Base-by-base conservation (phyloP, 768 basidiomycete genomes). In the Erythrobasidium yunnanense region DNA sequence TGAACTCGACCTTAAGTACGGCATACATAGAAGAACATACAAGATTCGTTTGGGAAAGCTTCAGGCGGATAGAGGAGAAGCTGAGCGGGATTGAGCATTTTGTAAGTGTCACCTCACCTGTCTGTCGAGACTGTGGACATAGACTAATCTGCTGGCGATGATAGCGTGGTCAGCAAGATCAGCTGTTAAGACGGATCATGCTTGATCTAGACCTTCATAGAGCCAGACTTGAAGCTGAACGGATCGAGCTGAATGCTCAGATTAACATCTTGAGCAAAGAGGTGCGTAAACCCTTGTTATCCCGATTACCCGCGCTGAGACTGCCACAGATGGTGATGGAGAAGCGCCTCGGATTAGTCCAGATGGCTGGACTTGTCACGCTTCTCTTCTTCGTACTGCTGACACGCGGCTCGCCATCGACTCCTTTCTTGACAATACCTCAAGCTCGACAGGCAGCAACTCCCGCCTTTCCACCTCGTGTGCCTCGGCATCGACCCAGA, bases 21-120 rank as follows among this genome's bases (percentile, higher is more conserved):
- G 77, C 84, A 18, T 97, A 95, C 73, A 84, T 95, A 13, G 90
- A 91, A 71, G 90, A 92, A 73, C 93, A 97, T 72, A 87, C 85
- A 0, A 76, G 81, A 15, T 82, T 83, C 30, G 81, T 95, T 20
- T 79, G 88, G 3, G 85, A 87, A 34, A 81, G 88, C 52, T 79
- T 96, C 33, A 81, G 81, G 63, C 79, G 87, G 20, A 76, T 96
- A 6, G 83, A 84, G 17, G 86, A 87, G 72, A 85, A 92, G 70
- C 78, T 92, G 11, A 86, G 87, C 0, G 76, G 74, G 30, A 68
- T 77, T 22, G 77, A 78, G 67, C 71, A 73, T 2, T 55, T 50
- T 54, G 70, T 70, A 42, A 51, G 73, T 58, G 32, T 11, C 4
- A 15, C n/a, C 25, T 17, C 29, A 5, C 13, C 20, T 34, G 29